Conservation (phyloP, 768 basidiomycete species). For the Lactifluus subvellereus region DNA sequence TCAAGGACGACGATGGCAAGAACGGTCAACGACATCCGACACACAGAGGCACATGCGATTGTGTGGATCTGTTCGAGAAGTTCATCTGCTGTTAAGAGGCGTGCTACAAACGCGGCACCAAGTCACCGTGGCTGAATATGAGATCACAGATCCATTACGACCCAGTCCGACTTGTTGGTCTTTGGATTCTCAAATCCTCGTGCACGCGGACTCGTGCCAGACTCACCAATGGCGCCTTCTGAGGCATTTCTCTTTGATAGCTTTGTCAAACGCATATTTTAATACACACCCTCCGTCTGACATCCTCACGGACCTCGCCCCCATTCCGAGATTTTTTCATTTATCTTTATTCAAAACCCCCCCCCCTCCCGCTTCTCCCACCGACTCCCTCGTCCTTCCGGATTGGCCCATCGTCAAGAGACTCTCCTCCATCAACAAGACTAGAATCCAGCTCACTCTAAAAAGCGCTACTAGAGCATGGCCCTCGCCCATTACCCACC, state of each 20-base stretch:
- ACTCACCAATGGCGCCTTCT: constrained; percentile 9
- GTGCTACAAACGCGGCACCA: constrained; percentile 23
- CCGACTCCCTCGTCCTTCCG: not conserved
- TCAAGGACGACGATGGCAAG: not conserved
- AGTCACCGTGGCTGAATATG: constrained; percentile 19
- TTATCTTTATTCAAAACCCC: constrained; percentile 10
- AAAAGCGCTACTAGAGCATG: constrained; percentile 20
- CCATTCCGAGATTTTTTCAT: constrained; percentile 12
- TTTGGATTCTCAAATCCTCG: constrained; percentile 16
- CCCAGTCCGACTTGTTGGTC: not conserved
- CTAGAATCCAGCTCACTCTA: constrained; percentile 5
- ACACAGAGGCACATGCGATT: not conserved
- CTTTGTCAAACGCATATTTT: constrained; percentile 18
- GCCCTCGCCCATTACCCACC: constrained; percentile 23
- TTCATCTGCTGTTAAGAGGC: constrained; percentile 21
- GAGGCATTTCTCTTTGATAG: constrained; percentile 3
- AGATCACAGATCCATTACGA: constrained; percentile 16
- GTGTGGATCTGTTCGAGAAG: constrained; percentile 21
- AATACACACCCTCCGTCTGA: constrained; percentile 11
- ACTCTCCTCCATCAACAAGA: not conserved
- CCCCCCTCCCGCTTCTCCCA: not conserved
- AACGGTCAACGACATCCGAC: not conserved
- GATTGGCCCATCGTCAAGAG: constrained; percentile 1
- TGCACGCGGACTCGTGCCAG: constrained; percentile 13
- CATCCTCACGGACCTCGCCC: constrained; percentile 16